phyloP scores from a whole-genome alignment of 495 filamentous ascomycete species.

The Hypomontagnella submonticulosa region DNA sequence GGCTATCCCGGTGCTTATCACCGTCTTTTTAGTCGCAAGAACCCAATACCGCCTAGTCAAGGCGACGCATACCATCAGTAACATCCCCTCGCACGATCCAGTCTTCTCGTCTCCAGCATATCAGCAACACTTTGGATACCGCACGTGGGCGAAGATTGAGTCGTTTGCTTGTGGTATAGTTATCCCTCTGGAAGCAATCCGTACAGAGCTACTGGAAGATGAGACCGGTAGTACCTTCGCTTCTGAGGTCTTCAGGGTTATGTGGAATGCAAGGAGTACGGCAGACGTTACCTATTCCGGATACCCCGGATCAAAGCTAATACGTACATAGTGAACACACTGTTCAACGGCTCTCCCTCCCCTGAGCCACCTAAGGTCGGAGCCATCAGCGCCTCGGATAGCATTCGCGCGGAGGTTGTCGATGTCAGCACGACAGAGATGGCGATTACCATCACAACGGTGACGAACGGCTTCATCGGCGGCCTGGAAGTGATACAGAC shows the following conservation, averaged over 20 bases:
- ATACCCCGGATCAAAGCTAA: background rate
- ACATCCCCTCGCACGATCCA: constrained; percentile 1
- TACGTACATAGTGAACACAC: background rate
- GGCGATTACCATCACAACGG: background rate
- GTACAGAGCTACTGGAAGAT: background rate
- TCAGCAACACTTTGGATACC: background rate
- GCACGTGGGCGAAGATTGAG: background rate
- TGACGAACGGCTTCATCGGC: background rate
- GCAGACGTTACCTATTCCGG: background rate
- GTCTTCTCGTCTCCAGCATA: constrained; percentile 8
- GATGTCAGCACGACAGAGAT: background rate
- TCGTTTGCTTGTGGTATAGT: constrained; percentile 1
- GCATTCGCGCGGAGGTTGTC: constrained; percentile 5
- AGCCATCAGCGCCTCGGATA: background rate
- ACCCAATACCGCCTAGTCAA: constrained; percentile 3
- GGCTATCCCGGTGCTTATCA: background rate
- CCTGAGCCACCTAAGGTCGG: constrained; percentile 4
- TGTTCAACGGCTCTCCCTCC: constrained; percentile 4
- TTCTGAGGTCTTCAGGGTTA: constrained; percentile 1
- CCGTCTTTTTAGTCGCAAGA: background rate
- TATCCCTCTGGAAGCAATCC: background rate
- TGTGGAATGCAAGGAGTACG: constrained; percentile 12
- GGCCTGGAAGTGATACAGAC: constrained; percentile 8
- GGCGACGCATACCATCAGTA: constrained; percentile 1
- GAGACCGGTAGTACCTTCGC: background rate